Conservation (phyloP, 1,284 basidiomycete species). For the Phellinidium pouzarii region DNA sequence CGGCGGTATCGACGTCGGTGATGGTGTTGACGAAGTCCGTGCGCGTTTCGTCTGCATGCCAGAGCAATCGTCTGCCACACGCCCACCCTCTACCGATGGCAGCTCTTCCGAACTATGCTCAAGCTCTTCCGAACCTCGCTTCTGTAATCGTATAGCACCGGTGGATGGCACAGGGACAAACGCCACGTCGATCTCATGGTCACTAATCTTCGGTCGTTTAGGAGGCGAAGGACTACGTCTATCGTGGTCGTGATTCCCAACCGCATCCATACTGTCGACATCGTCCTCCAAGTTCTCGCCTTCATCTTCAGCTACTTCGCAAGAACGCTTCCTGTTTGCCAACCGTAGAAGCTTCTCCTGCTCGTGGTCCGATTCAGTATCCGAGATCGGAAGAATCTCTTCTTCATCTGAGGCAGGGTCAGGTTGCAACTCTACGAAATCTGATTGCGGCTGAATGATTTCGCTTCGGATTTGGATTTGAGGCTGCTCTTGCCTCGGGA, state of each 20-base stretch:
- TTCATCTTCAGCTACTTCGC: not conserved
- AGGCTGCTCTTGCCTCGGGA: constrained; percentile 20
- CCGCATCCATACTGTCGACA: not conserved
- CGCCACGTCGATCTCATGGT: not conserved
- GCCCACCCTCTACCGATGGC: not conserved
- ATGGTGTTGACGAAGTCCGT: not conserved
- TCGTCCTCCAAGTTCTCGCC: constrained; percentile 10
- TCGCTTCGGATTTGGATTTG: constrained; percentile 15
- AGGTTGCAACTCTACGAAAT: constrained; percentile 18
- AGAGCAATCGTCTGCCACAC: not conserved
- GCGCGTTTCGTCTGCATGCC: not conserved
- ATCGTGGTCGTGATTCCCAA: not conserved
- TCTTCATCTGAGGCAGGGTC: constrained; percentile 19
- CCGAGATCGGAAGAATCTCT: constrained; percentile 20
- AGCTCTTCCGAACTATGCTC: constrained; percentile 21
- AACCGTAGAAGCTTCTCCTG: not conserved
- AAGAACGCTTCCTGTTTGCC: constrained; percentile 1
- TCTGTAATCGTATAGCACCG: constrained; percentile 23
- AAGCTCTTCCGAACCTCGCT: constrained; percentile 30
- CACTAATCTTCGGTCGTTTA: not conserved
- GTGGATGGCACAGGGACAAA: constrained; percentile 3
- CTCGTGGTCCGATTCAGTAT: not conserved
- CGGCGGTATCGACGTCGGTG: not conserved
- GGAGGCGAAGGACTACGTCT: not conserved
- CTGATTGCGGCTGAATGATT: constrained; percentile 17